A percentile compares a stretch with the other conserved stretches of the same genome.
These are phyloP conservation scores for Circinella umbellata DNA, from an alignment of 371 early-diverging fungal genomes.

Conservation along the genomic window DNA sequence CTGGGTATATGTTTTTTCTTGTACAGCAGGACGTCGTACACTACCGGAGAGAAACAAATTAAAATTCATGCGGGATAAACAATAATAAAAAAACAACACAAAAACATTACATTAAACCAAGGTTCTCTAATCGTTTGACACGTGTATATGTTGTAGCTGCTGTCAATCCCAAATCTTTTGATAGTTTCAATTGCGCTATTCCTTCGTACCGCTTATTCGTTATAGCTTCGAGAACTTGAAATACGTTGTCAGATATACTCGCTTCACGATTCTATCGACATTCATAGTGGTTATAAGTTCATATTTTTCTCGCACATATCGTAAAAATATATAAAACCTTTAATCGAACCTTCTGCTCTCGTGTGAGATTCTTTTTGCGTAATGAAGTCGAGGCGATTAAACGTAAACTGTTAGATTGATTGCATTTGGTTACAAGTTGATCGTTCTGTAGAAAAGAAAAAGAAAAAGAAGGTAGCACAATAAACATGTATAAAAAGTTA, in stretches of 20 bases:
- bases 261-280: background rate
- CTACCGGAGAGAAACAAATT: background rate
- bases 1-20: slow-evolving; percentile 10
- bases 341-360: slow-evolving; percentile 1
- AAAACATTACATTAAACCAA: slow-evolving; percentile 11
- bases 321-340: no score
- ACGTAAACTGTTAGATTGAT: background rate
- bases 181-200: slow-evolving; percentile 6
- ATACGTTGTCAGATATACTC: background rate
- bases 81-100: background rate
- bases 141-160: background rate
- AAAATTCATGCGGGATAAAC: background rate
- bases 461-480: background rate
- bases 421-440: background rate
- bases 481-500: background rate
- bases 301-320: no score
- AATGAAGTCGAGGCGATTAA: background rate
- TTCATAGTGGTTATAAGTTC: background rate
- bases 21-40: background rate
- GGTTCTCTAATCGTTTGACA: slow-evolving; percentile 13
- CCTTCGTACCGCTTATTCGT: background rate
- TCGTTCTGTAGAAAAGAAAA: background rate
- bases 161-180: slow-evolving; percentile 3
- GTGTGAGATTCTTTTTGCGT: slow-evolving; percentile 3
- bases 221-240: slow-evolving; percentile 8